Base-by-base conservation (phyloP, 2,329 filamentous ascomycete species). In the Neopestalotiopsis clavispora region DNA sequence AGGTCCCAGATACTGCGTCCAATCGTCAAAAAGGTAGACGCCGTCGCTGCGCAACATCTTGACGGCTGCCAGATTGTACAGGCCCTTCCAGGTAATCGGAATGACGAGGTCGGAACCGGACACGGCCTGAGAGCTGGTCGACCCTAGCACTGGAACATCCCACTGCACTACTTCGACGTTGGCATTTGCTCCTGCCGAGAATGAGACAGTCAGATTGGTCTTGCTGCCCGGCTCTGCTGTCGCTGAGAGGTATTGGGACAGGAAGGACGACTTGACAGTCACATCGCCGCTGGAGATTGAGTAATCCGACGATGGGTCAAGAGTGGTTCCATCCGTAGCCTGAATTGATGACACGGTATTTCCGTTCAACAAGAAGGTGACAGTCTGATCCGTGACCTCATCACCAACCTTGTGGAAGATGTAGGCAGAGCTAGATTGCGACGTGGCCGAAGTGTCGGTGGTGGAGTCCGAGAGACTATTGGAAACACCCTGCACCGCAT, bases 391-490 rank as follows among this genome's bases (percentile, higher is more conserved):
- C 0, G 75, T 73, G 0, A 88, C 80, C 0, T 76, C 73, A 1
- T 80, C 80, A 28, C 86, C 85, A 6, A 80, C 79, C 70, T 84
- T 81, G 72, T 89, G 85, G 77, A 87, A 89, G 9, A 89, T 77
- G 71, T 84, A 88, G 0, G 88, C 88, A 0, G 84, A 87, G 30
- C 82, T 85, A 4, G 71, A 78, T 71, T 89, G 86, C 2, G 74
- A 80, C 0, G 81, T 80, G 0, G 83, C 83, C 0, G 77, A 72
- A 3, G 78, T 77, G 70, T 90, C 86, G 0, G 80, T 82, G 0
- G 87, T 88, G 70, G 84, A 85, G 56, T 85, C 84, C 0, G 87
- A 81, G 0, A 90, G 78, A 4, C 82, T 82, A 70, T 89, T 90
- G 2, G 72, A 71, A 1, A 79, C 77, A 1, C 84, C 84, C 10